These are phyloP conservation scores for Aspergillus homomorphus DNA, from an alignment of 495 filamentous ascomycete species.

Conservation along the genomic window DNA sequence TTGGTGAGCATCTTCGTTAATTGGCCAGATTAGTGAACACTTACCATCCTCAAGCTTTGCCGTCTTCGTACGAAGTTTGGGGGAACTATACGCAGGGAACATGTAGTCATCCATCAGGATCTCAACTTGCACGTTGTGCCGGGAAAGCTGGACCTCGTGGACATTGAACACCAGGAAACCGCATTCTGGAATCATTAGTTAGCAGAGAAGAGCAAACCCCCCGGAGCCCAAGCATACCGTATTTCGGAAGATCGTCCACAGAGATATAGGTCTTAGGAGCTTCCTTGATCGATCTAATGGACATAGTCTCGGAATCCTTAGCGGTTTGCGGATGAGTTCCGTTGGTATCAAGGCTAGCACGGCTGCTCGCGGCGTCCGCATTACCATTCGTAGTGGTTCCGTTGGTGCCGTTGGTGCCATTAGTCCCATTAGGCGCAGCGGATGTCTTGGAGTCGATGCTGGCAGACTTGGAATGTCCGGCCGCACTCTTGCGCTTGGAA, in stretches of 20 bases:
- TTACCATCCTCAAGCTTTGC: slow-evolving; percentile 76
- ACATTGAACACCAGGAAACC: slow-evolving; percentile 94
- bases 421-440: slow-evolving; percentile 24
- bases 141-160: slow-evolving; percentile 77
- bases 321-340: slow-evolving; percentile 25
- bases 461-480: slow-evolving; percentile 28
- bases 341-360: slow-evolving; percentile 38
- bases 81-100: slow-evolving; percentile 83
- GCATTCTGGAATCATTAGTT: slow-evolving; percentile 57
- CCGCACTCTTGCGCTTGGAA: slow-evolving; percentile 23
- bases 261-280: slow-evolving; percentile 74
- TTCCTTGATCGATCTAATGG: slow-evolving; percentile 44
- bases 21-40: too few species aligned
- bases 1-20: too few species aligned
- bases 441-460: slow-evolving; percentile 35
- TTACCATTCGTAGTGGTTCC: slow-evolving; percentile 20
- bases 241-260: slow-evolving; percentile 72
- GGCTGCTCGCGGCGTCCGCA: slow-evolving; percentile 30
- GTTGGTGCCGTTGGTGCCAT: slow-evolving; percentile 19
- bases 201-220: neutral
- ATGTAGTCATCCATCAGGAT: slow-evolving; percentile 92
- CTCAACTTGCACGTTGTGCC: slow-evolving; percentile 75
- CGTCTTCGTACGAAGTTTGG: slow-evolving; percentile 61
- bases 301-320: slow-evolving; percentile 38
- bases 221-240: slow-evolving; percentile 49